These are phyloP conservation scores for Suhomyces xylopsoci DNA, from an alignment of 805 yeast genomes.

Conservation along the genomic window DNA sequence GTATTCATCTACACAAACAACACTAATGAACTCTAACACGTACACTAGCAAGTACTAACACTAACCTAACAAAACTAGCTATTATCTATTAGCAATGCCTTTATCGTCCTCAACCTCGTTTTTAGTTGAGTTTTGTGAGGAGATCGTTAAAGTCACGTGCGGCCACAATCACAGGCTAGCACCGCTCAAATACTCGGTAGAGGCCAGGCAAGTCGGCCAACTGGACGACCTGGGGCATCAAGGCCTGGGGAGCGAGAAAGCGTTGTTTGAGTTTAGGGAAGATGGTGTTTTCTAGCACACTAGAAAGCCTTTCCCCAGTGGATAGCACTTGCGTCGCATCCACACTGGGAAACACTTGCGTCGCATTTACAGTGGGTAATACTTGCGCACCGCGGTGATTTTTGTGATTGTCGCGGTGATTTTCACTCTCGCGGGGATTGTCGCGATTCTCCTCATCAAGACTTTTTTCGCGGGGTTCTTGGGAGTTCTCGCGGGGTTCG, in stretches of 20 bases:
- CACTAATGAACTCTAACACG: background rate
- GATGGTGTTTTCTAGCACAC: conserved; percentile 50
- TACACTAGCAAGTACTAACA: too few relatives aligned
- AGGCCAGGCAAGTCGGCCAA: conserved; percentile 90
- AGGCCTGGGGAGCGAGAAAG: conserved; percentile 58
- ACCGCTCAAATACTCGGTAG: conserved; percentile 89
- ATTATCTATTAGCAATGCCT: too few relatives aligned
- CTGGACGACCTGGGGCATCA: conserved; percentile 63
- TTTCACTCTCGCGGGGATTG: too few relatives aligned
- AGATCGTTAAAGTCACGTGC: background rate
- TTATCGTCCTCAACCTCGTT: too few relatives aligned
- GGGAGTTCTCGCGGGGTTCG: background rate
- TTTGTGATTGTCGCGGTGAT: too few relatives aligned
- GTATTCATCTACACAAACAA: background rate
- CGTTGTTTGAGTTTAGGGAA: conserved; percentile 64
- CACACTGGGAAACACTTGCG: too few relatives aligned
- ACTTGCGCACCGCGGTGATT: background rate
- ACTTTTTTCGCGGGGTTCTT: background rate
- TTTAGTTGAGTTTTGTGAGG: too few relatives aligned
- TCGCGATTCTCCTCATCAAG: too few relatives aligned
- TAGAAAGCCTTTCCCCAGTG: background rate
- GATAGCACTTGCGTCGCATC: too few relatives aligned
- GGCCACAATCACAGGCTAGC: conserved; percentile 36
- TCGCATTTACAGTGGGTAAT: too few relatives aligned
- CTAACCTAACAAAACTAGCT: too few relatives aligned